These are phyloP conservation scores for Ulota crispa DNA, from an alignment of 225 moss, liverwort and hornwort genomes.

Conservation along the genomic window DNA sequence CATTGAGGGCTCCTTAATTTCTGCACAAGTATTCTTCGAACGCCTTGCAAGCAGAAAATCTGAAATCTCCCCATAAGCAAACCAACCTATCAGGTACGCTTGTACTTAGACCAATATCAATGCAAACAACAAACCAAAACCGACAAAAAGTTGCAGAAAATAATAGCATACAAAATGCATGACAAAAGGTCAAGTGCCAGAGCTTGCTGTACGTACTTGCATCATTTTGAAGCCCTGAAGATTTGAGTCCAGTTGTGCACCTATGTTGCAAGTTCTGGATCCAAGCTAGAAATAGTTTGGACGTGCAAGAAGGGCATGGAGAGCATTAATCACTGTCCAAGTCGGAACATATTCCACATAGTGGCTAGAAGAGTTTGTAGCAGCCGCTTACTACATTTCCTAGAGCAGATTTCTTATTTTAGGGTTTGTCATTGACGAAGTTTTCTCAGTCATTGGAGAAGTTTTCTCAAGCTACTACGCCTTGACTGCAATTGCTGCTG, in stretches of 20 bases:
- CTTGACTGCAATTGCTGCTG: background rate
- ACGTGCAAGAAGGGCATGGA: background rate
- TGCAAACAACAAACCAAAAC: background rate
- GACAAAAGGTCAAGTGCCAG: background rate
- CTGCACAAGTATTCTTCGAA: slow-evolving; percentile 8
- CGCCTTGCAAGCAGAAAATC: slow-evolving; percentile 10
- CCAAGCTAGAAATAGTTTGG: background rate
- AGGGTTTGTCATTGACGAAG: background rate
- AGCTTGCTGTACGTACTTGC: slow-evolving; percentile 22
- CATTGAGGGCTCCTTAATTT: slow-evolving; percentile 18
- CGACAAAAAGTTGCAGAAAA: background rate
- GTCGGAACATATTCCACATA: background rate
- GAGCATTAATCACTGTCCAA: background rate
- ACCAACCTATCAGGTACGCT: background rate
- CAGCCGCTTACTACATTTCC: slow-evolving; percentile 2
- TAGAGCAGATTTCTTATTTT: background rate
- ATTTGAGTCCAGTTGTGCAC: background rate
- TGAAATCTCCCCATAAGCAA: background rate
- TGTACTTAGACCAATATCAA: background rate
- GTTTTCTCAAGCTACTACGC: background rate
- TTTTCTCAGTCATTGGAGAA: background rate
- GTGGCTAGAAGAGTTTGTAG: background rate
- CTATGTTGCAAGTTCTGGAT: background rate
- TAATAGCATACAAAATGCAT: background rate
- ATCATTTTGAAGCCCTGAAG: slow-evolving; percentile 29